Evolutionary conservation across 495 filamentous ascomycete species (phyloP), one percentile per base, ranked within the genome.

Genomic region (Neurospora sp.): DNA sequence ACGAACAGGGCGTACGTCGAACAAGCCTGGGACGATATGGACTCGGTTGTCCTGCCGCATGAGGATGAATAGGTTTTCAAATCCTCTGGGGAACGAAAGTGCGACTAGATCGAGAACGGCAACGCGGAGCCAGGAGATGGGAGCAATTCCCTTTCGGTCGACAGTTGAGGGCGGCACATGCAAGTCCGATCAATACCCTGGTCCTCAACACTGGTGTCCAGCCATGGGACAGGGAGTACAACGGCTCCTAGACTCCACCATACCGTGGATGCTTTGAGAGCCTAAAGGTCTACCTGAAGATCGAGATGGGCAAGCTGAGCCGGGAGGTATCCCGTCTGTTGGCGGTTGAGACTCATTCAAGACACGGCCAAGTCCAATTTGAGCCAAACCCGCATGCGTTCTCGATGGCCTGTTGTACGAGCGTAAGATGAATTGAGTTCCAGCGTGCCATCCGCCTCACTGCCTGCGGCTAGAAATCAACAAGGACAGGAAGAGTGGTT

Each of bases 41-140:
- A 76, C 9, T 70, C 79, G 2, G 74, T 76, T 8, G 74, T 76
- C 2, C 62, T 80, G 21, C 76, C 79, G 1, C 54, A 66, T 66
- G 54, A 66, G 54, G 54, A 66, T 66, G 54, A 66, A 19, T 66
- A 66, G 54, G 21, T 1, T 28, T 59, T 28, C 3, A 59, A 66
- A 9, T 66, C 54, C 54, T 31, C 54, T 66, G 54, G 0, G 24
- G 28, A 62, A 28, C 4, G 0, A 7, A 1, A 28, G 5, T 5
- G 4, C 43, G 43, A 21, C n/a, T 0, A 21, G 8, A 0, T 48
- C 43, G 43, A 48, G 43, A 48, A 48, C n/a, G 3, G 1, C n/a
- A 48, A 0, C 0, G 3, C n/a, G 43, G 9, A 48, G 43, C 9
- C n/a, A 5, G 43, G 43, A 21, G 43, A 48, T 1, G n/a, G 43